These are phyloP conservation scores for Cucurbita argyrosperma DNA, from an alignment of 306 rosid genomes.

Conservation along the genomic window DNA sequence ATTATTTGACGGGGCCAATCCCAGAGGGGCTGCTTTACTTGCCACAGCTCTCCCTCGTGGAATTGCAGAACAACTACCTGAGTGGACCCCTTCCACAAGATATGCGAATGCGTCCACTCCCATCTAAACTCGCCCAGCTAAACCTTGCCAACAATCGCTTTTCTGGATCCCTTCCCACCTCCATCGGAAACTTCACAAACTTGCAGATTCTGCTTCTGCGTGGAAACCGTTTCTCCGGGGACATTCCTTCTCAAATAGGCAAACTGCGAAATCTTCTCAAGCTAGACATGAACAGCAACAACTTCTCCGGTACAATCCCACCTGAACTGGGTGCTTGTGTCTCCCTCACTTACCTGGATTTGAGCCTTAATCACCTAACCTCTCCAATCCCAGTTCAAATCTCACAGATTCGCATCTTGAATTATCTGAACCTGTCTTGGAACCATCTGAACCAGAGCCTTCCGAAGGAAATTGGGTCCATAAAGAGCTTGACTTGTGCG, in stretches of 20 bases:
- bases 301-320: conserved; percentile 60
- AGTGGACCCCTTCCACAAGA: conserved; percentile 45
- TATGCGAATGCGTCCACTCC: conserved; percentile 1
- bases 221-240: conserved; percentile 58
- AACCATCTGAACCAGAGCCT: conserved; percentile 52
- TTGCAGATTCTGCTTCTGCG: conserved; percentile 45
- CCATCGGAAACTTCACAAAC: conserved; percentile 50
- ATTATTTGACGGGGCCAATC: conserved; percentile 53
- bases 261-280: conserved; percentile 37
- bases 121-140: conserved; percentile 51
- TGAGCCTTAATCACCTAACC: conserved; percentile 75
- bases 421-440: conserved; percentile 74
- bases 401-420: conserved; percentile 56
- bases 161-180: conserved; percentile 48
- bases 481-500: conserved; percentile 67
- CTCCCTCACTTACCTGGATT: conserved; percentile 52
- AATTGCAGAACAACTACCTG: conserved; percentile 66
- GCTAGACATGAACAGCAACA: conserved; percentile 68
- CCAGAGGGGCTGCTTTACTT: conserved; percentile 62
- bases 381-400: conserved; percentile 62
- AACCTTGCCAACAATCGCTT: conserved; percentile 70
- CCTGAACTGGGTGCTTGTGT: conserved; percentile 39
- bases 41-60: conserved; percentile 60
- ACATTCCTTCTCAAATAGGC: conserved; percentile 56
- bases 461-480: conserved; percentile 52